phyloP scores from a whole-genome alignment of 148 eudicot genomes.

The Beta vulgaris region DNA sequence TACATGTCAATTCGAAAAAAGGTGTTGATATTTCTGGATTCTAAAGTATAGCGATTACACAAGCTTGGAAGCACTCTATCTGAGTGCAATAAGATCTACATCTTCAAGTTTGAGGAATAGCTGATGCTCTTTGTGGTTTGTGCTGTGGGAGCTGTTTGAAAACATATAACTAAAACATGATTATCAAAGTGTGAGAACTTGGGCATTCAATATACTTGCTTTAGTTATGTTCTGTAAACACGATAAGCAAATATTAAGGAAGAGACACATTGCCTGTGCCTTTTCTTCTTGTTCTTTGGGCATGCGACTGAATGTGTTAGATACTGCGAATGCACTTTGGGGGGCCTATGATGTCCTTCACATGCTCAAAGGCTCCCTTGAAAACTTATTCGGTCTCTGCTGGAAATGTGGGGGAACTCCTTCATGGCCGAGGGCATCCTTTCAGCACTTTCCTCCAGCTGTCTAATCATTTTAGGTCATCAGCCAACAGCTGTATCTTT shows the following conservation, averaged over 20 bases:
- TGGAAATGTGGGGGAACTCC: neutral
- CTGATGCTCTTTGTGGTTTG: constrained; percentile 3
- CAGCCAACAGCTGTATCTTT: too few relatives aligned
- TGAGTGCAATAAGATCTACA: neutral
- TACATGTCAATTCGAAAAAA: neutral
- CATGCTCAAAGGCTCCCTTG: neutral
- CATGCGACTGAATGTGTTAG: neutral
- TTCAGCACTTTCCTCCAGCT: neutral
- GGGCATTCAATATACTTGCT: neutral
- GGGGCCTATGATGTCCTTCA: neutral
- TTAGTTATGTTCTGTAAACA: neutral
- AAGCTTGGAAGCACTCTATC: neutral
- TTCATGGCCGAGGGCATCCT: neutral
- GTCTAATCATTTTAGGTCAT: too few relatives aligned
- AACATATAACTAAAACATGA: neutral
- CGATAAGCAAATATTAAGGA: neutral
- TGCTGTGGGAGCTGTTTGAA: constrained; percentile 9
- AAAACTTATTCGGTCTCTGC: neutral
- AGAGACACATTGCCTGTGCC: neutral
- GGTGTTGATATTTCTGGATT: neutral
- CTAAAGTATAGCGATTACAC: neutral
- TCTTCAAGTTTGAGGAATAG: neutral
- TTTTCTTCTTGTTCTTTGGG: neutral
- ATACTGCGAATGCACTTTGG: neutral
- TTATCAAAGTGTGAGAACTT: neutral